Percentiles rank a stretch among this genome's conserved stretches.
Conservation (phyloP, 2,329 filamentous ascomycete genomes). For the Arthrinium puccinioides region DNA sequence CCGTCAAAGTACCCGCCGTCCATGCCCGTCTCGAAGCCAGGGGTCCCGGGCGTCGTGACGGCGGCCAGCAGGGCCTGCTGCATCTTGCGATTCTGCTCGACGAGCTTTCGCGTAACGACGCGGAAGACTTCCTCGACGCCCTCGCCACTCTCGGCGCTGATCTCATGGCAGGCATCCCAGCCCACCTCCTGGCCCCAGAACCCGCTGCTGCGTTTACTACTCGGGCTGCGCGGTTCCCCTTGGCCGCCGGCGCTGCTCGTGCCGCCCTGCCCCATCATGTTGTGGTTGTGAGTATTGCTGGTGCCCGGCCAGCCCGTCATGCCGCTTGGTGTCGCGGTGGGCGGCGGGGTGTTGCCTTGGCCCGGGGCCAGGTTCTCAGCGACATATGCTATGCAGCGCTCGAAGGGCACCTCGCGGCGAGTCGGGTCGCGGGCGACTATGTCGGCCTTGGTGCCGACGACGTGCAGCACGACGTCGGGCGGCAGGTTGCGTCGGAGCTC, state of each 20-base stretch:
- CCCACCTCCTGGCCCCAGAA: constrained; percentile 91
- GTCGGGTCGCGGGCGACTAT: constrained; percentile 79
- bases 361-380: constrained; percentile 81
- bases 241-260: constrained; percentile 22
- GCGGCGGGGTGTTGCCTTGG: constrained; percentile 57
- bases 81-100: constrained; percentile 58
- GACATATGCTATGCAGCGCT: constrained; percentile 91
- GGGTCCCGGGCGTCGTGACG: constrained; percentile 42
- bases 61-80: constrained; percentile 52
- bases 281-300: constrained; percentile 16
- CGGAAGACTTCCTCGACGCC: constrained; percentile 96
- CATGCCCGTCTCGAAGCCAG: constrained; percentile 32
- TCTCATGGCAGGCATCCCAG: constrained; percentile 97
- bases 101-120: constrained; percentile 54
- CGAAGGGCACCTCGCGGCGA: constrained; percentile 79
- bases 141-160: constrained; percentile 88
- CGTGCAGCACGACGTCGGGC: constrained; percentile 75
- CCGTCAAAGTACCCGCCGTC: constrained; percentile 41
- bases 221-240: constrained; percentile 51
- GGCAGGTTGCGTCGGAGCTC: constrained; percentile 76
- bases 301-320: constrained; percentile 16
- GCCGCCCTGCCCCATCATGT: constrained; percentile 21
- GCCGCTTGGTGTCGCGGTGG: constrained; percentile 45
- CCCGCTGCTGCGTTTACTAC: constrained; percentile 61
- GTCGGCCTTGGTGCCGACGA: constrained; percentile 93